phyloP scores from a whole-genome alignment of 1,284 basidiomycete species.

The Fomitiporia mediterranea region DNA sequence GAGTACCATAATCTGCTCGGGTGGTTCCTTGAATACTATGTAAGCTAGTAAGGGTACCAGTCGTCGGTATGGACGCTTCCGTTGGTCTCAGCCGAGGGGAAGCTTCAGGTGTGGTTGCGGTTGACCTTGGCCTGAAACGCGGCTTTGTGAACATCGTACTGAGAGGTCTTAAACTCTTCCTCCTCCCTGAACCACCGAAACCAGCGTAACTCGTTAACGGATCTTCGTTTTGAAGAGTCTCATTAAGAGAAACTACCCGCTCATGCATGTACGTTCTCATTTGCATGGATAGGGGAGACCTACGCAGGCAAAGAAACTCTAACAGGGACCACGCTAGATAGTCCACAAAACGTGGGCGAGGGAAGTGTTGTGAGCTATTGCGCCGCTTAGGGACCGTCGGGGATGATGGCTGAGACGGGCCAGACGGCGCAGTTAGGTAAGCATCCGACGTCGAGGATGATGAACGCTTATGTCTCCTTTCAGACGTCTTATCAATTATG shows the following conservation, averaged over 20 bases:
- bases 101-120: constrained; percentile 44
- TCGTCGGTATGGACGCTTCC: constrained; percentile 20
- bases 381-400: constrained; percentile 20
- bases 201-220: constrained; percentile 9
- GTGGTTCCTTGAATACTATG: too few relatives aligned
- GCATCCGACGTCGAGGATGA: constrained; percentile 15
- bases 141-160: constrained; percentile 45
- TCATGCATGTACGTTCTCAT: constrained; percentile 61
- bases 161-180: constrained; percentile 33
- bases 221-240: constrained; percentile 29
- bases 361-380: constrained; percentile 24
- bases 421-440: not conserved
- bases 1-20: constrained; percentile 31
- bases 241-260: constrained; percentile 48
- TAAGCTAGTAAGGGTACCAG: constrained; percentile 26
- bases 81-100: constrained; percentile 40
- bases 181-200: constrained; percentile 2
- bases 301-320: constrained; percentile 60
- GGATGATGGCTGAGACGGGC: constrained; percentile 28
- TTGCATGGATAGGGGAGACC: constrained; percentile 60
- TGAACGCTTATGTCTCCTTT: constrained; percentile 11
- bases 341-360: constrained; percentile 55
- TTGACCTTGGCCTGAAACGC: constrained; percentile 36
- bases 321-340: constrained; percentile 72
- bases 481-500: constrained; percentile 3